Base-by-base conservation (phyloP, 805 yeast genomes). In the Alloascoidea africana region DNA sequence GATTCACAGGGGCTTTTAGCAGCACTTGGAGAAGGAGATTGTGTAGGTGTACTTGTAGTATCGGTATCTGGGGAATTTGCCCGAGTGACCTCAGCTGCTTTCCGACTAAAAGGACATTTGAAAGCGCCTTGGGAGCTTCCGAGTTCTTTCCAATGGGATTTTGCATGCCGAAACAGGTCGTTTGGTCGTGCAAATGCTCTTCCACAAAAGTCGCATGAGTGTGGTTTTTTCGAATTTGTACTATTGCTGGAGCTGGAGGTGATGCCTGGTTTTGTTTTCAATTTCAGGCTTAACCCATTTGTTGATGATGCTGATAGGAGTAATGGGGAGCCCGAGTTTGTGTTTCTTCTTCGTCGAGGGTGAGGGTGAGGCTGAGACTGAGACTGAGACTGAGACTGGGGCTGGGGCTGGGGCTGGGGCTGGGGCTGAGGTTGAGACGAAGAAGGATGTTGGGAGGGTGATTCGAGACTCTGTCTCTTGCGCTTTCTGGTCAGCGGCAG, bases 171-270 rank as follows among this genome's bases (percentile, higher is more conserved):
- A 45, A 78, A 70, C 46, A 87, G 61, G 54, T 86, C 96, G 53
- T 87, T 87, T 33, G 87, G 78, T 41, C 96, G 66, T 13, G 91
- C 83, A 58, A 86, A 86, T 2, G 94, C 94, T 42, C 95, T 71
- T 32, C 70, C 65, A 55, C 96, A 86, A 23, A 75, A 70, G 33
- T 70, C 64, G 56, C 96, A 86, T 34, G 73, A 63, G 52, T 77
- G 89, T 0, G 94, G 94, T 41, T 23, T 23, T 23, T 23, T 23
- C 13, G 8, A 23, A n/a, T 8, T 23, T 23, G 8, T 23, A 8
- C n/a, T 23, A 23, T n/a, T n/a, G n/a, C 30, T 23, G 30, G 30
- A 23, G 30, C 30, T 8, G 30, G n/a, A 23, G 30, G n/a, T 8
- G 30, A 8, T 23, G n/a, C n/a, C n/a, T n/a, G n/a, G n/a, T n/a